Base-by-base conservation (phyloP, 495 filamentous ascomycete genomes). In the Podospora australis region DNA sequence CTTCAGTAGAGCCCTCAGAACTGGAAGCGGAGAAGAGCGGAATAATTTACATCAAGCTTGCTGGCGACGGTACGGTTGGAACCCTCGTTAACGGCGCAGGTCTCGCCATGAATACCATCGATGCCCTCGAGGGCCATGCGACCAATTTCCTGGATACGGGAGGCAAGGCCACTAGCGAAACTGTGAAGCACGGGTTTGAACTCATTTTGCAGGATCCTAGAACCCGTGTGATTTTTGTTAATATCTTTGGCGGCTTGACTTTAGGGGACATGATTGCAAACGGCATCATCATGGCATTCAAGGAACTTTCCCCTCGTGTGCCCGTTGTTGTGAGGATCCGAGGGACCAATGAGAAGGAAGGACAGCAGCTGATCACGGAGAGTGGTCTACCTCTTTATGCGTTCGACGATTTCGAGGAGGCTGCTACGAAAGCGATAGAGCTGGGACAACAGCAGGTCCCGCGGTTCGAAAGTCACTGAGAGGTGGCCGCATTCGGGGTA, bases 71-170 rank as follows among this genome's bases (percentile, higher is more conserved):
- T 39, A 42, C 40, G 3, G 78, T 90, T 49, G 87, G 86, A 22
- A 90, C 85, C 2, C 64, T 89, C 25, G 86, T 90, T 48, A 95
- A 95, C 58, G 90, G 90, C 35, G 90, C 90, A 20, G 90, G 90
- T 3, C 80, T 95, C 17, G 88, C 88, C 8, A 94, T 96, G 88
- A 94, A 94, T 66, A 94, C 90, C 0, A 79, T 88, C 48, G 90
- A 95, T 58, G 84, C 85, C 2, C 78, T 94, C 6, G 72, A 75
- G 3, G 82, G 81, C 39, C 67, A 74, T 35, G 80, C 79, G 22
- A 76, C 87, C 23, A 95, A 95, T 50, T 95, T 96, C 69, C 73
- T 95, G 22, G 90, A 95, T 60, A 94, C 88, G 0, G 89, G 90
- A 23, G 90, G 88, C 43, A 95, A 94, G 63, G 90, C 90, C 1